Conservation (phyloP, 495 filamentous ascomycete genomes). For the Pyronema domesticum region DNA sequence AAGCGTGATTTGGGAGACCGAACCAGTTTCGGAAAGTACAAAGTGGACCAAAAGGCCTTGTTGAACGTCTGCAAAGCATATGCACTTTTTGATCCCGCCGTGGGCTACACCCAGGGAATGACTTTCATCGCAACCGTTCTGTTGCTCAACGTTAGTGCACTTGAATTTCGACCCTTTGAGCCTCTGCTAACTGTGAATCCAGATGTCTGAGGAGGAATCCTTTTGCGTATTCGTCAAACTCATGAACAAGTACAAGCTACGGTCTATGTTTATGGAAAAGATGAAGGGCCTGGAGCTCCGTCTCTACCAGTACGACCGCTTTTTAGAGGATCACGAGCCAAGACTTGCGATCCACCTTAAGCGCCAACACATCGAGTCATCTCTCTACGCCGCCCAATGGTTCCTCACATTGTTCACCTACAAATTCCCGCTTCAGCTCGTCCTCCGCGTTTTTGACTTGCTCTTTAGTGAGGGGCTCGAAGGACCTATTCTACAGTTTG, state of each 20-base stretch:
- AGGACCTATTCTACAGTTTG: slow-evolving; percentile 77
- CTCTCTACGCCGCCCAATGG: slow-evolving; percentile 96
- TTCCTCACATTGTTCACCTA: slow-evolving; percentile 98
- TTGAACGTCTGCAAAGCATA: slow-evolving; percentile 97
- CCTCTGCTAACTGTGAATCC: background rate
- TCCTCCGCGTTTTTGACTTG: slow-evolving; percentile 90
- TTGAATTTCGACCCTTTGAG: background rate
- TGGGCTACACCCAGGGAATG: slow-evolving; percentile 97
- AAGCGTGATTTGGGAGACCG: slow-evolving; percentile 74
- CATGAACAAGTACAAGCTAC: slow-evolving; percentile 91
- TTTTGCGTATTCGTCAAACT: slow-evolving; percentile 82
- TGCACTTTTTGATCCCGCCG: slow-evolving; percentile 79
- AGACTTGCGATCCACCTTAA: slow-evolving; percentile 89
- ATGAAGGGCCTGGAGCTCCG: slow-evolving; percentile 92
- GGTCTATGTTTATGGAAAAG: slow-evolving; percentile 84
- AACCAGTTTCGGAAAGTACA: slow-evolving; percentile 77
- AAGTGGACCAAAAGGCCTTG: slow-evolving; percentile 74
- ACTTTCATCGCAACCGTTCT: slow-evolving; percentile 98
- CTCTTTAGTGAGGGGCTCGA: slow-evolving; percentile 90
- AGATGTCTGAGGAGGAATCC: slow-evolving; percentile 96
- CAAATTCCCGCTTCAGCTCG: slow-evolving; percentile 88
- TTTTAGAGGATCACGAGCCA: slow-evolving; percentile 87
- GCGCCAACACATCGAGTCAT: slow-evolving; percentile 68
- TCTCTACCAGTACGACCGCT: slow-evolving; percentile 84
- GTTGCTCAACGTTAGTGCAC: slow-evolving; percentile 64